Percentiles rank a stretch among this genome's conserved stretches.
These are phyloP conservation scores for Microbotryum scabiosae DNA, from an alignment of 1,284 basidiomycete species.

Conservation along the genomic window DNA sequence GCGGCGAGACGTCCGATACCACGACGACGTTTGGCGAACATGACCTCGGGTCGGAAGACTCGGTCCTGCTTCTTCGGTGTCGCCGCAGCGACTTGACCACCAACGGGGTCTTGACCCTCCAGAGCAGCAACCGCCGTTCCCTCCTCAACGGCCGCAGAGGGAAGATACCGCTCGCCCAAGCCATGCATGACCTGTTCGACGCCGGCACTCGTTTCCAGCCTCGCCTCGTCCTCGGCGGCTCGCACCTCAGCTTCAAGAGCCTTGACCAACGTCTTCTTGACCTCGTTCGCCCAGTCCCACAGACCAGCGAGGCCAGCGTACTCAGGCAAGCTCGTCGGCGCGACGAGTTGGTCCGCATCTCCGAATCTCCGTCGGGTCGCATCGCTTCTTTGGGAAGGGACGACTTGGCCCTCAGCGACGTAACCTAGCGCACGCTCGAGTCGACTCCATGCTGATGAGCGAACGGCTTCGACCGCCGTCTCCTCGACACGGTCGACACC, in stretches of 20 bases:
- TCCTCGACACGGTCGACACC: slow-evolving; percentile 75
- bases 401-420: slow-evolving; percentile 20
- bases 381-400: slow-evolving; percentile 11
- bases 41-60: slow-evolving; percentile 89
- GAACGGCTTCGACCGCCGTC: slow-evolving; percentile 52
- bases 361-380: background rate
- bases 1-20: slow-evolving; percentile 42
- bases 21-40: slow-evolving; percentile 63
- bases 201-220: slow-evolving; percentile 57
- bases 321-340: slow-evolving; percentile 52
- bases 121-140: background rate
- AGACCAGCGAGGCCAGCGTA: slow-evolving; percentile 81
- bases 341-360: slow-evolving; percentile 38
- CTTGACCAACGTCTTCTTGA: slow-evolving; percentile 65
- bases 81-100: too few relatives aligned
- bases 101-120: background rate
- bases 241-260: slow-evolving; percentile 77
- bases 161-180: slow-evolving; percentile 71
- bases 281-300: slow-evolving; percentile 82
- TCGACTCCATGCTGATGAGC: slow-evolving; percentile 43
- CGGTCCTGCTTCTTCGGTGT: slow-evolving; percentile 43
- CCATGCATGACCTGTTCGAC: slow-evolving; percentile 58
- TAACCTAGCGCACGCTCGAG: slow-evolving; percentile 59
- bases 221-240: slow-evolving; percentile 74
- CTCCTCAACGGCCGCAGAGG: slow-evolving; percentile 50